A percentile compares a stretch with the other conserved stretches of the same genome.
phyloP scores from a whole-genome alignment of 2,329 filamentous ascomycete species.

The Akanthomyces lecanii region DNA sequence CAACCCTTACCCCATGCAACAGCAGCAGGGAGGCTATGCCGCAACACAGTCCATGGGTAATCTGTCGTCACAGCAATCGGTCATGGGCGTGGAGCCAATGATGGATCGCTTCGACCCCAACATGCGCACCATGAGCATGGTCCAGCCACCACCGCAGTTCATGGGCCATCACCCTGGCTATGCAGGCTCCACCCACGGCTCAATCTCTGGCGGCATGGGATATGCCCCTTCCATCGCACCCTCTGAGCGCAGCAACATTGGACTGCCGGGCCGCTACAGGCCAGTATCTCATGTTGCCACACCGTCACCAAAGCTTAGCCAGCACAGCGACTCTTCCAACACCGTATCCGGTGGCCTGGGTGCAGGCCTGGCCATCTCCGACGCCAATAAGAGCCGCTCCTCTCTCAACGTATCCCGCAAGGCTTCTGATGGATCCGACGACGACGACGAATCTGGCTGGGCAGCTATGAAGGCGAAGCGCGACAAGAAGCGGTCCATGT shows the following conservation, averaged over 20 bases:
- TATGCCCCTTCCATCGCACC: constrained; percentile 93
- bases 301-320: constrained; percentile 26
- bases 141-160: constrained; percentile 66
- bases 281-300: constrained; percentile 68
- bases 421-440: constrained; percentile 40
- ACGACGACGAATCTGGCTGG: constrained; percentile 67
- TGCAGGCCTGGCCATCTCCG: constrained; percentile 29
- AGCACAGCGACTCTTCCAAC: constrained; percentile 28
- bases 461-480: constrained; percentile 66
- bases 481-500: constrained; percentile 63
- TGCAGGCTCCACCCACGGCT: constrained; percentile 27
- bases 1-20: constrained; percentile 24
- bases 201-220: constrained; percentile 40
- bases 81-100: constrained; percentile 41
- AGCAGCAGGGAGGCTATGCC: constrained; percentile 25
- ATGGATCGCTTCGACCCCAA: constrained; percentile 42
- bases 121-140: constrained; percentile 77
- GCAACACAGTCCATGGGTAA: constrained; percentile 42
- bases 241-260: constrained; percentile 91
- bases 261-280: constrained; percentile 83
- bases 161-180: constrained; percentile 41
- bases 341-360: constrained; percentile 34
- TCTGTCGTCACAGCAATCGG: constrained; percentile 41
- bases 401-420: constrained; percentile 38
- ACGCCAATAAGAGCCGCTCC: constrained; percentile 31